Percentiles rank a stretch among this genome's conserved stretches.
Evolutionary conservation across 1,284 basidiomycete species (phyloP).

Genomic region (Microstroma glucosiphilum): DNA sequence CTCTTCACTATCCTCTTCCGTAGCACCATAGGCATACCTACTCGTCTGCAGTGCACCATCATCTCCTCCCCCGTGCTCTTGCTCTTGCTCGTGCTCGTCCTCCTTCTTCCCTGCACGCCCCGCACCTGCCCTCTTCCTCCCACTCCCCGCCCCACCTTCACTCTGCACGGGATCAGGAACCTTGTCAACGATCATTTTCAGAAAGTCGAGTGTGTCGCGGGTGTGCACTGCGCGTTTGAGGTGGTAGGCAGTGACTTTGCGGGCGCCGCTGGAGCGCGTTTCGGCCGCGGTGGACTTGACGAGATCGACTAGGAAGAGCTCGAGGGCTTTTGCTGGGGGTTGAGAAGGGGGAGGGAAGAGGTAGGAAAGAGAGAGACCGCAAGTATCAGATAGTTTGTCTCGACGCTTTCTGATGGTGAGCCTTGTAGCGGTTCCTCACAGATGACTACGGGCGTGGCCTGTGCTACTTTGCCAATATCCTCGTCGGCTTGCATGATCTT

Average conservation of each 20-base stretch:
- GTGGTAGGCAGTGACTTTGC: slow-evolving; percentile 89
- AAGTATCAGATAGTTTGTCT: slow-evolving; percentile 7
- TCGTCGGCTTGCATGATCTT: slow-evolving; percentile 99
- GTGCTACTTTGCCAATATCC: slow-evolving; percentile 96
- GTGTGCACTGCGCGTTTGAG: slow-evolving; percentile 87
- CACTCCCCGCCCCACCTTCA: slow-evolving; percentile 6
- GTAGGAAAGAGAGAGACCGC: not conserved
- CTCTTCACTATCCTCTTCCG: not conserved
- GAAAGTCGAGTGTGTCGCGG: slow-evolving; percentile 85
- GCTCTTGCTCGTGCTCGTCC: too few species aligned
- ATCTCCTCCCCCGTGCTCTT: too few species aligned
- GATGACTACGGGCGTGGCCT: slow-evolving; percentile 92
- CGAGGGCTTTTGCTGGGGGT: slow-evolving; percentile 79
- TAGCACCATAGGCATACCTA: slow-evolving; percentile 1
- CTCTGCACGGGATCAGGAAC: slow-evolving; percentile 73
- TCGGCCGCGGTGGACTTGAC: slow-evolving; percentile 79
- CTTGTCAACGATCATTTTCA: slow-evolving; percentile 84
- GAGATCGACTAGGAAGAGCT: slow-evolving; percentile 83
- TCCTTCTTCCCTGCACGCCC: too few species aligned
- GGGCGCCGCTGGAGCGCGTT: slow-evolving; percentile 70
- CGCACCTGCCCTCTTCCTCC: not conserved
- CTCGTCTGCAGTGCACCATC: not conserved
- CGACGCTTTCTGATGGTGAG: not conserved
- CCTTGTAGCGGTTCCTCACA: slow-evolving; percentile 62
- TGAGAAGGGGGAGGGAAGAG: slow-evolving; percentile 1